phyloP scores from a whole-genome alignment of 768 basidiomycete genomes.

The Leucocoprinus birnbaumii region DNA sequence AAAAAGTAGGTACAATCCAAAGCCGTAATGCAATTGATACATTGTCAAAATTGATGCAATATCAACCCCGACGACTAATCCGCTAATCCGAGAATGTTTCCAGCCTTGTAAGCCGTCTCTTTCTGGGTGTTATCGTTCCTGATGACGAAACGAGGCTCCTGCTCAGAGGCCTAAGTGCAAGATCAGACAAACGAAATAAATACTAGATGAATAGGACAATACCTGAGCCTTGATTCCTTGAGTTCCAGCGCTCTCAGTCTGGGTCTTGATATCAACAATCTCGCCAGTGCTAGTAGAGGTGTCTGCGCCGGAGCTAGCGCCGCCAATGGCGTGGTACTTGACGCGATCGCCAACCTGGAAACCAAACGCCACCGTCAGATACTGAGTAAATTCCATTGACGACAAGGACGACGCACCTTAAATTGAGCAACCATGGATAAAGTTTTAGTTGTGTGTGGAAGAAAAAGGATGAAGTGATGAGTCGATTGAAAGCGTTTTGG shows the following conservation, averaged over 20 bases:
- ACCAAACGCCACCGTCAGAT: not conserved
- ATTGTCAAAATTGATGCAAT: too few relatives aligned
- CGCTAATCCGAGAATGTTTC: conserved; percentile 10
- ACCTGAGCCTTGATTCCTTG: conserved; percentile 5
- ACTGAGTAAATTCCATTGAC: not conserved
- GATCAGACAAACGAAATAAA: not conserved
- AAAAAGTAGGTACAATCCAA: too few relatives aligned
- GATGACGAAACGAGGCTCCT: conserved; percentile 11
- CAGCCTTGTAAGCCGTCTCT: conserved; percentile 13
- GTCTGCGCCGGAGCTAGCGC: conserved; percentile 1
- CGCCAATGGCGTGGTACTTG: conserved; percentile 13
- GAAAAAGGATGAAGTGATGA: too few relatives aligned
- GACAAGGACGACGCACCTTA: not conserved
- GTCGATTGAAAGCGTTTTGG: not conserved
- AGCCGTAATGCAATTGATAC: too few relatives aligned
- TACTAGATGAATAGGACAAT: not conserved
- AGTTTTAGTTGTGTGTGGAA: too few relatives aligned
- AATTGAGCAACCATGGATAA: conserved; percentile 4
- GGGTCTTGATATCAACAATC: conserved; percentile 14
- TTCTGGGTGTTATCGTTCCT: conserved; percentile 15
- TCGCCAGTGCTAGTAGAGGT: conserved; percentile 12
- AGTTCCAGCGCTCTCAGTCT: conserved; percentile 10
- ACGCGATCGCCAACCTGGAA: conserved; percentile 12
- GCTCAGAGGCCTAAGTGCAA: conserved; percentile 13
- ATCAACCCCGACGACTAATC: not conserved